A percentile compares a stretch with the other conserved stretches of the same genome.
Conservation (phyloP, 768 basidiomycete genomes). For the Xanthoconium stramineum region DNA sequence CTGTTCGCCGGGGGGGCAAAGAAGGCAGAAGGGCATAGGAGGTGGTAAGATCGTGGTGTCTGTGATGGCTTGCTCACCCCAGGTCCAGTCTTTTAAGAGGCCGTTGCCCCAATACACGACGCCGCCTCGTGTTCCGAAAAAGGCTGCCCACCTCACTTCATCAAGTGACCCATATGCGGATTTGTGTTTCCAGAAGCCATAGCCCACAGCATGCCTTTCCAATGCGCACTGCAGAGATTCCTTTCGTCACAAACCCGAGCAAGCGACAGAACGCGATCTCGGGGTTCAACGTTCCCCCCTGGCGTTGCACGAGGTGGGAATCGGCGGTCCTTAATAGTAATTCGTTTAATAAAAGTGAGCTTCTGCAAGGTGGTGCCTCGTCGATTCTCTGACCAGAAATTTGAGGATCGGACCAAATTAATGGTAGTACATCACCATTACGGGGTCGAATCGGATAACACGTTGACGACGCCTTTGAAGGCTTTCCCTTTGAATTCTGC, state of each 20-base stretch:
- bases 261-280: neutral
- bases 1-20: conserved; percentile 22
- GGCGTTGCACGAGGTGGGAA: conserved; percentile 21
- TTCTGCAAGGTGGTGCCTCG: conserved; percentile 1
- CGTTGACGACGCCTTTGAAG: too few species aligned
- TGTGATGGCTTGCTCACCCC: conserved; percentile 10
- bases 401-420: neutral
- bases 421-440: neutral
- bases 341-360: conserved; percentile 16
- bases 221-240: conserved; percentile 17
- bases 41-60: conserved; percentile 15
- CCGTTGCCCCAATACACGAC: conserved; percentile 32
- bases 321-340: conserved; percentile 16
- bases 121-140: conserved; percentile 28
- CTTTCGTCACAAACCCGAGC: conserved; percentile 4
- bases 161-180: conserved; percentile 19
- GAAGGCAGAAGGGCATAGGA: conserved; percentile 24
- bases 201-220: conserved; percentile 24
- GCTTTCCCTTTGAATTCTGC: neutral
- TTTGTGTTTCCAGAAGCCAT: conserved; percentile 22
- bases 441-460: neutral
- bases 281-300: neutral
- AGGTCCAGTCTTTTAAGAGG: conserved; percentile 28
- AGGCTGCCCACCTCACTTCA: conserved; percentile 26
- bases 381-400: neutral